Base-by-base conservation (phyloP, 2,329 filamentous ascomycete species). In the Pseudocercospora pini-densiflorae region DNA sequence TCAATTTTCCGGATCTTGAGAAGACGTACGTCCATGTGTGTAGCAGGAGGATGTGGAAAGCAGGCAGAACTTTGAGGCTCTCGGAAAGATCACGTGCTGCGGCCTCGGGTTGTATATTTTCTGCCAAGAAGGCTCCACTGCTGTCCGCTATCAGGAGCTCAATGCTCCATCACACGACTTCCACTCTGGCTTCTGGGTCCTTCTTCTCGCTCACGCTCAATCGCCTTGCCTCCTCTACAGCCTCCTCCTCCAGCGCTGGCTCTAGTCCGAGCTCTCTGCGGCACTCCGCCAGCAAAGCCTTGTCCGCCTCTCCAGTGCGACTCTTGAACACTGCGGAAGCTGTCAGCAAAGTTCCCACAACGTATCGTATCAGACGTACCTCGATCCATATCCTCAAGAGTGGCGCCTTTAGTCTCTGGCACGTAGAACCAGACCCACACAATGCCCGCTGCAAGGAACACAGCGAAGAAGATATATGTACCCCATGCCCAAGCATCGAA, bases 401-500 rank as follows among this genome's bases (percentile, higher is more conserved):
- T 73, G 6, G 59, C 59, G 1, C 85, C 85, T 59, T 82, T 86
- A 0, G 86, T 89, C 73, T 89, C 87, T 0, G 86, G 87, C 0
- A 87, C 82, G 66, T 84, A 85, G 62, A 83, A 81, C 68, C 77
- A 85, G 0, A 83, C 82, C 82, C 84, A 89, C 7, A 83, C 63
- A 10, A 82, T 76, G 0, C 83, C 81, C 5, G 86, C 74, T 0
- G 84, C 71, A 64, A 83, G 84, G 67, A 87, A 87, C 2, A 81
- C 78, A 0, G 83, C 85, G 67, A 89, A 89, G 79, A 90, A 89
- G 59, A 87, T 78, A 71, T 88, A 89, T 0, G 85, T 82, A 63
- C 85, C 85, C 78, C 82, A 88, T n/a, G 80, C 80, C n/a, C 86
- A 87, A 68, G 87, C 88, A 43, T 74, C 67, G 19, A 77, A 70